Conservation (phyloP, 306 rosid species). For the Pterocarpus macrocarpus region DNA sequence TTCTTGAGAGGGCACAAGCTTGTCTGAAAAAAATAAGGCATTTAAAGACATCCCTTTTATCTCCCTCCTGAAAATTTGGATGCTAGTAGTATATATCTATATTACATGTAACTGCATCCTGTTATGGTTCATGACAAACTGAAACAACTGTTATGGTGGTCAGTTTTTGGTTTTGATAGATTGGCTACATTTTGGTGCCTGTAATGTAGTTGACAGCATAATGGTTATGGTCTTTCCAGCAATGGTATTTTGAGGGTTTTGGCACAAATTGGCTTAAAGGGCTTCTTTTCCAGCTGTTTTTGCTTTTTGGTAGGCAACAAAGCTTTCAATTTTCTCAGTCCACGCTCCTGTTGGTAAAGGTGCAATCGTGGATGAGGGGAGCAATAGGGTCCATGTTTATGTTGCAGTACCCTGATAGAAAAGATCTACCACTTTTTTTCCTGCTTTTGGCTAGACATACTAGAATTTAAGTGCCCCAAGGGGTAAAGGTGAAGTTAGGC, state of each 20-base stretch:
- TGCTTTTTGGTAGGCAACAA: neutral
- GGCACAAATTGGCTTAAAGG: neutral
- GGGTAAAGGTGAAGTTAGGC: neutral
- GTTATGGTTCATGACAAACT: neutral
- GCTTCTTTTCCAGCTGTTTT: neutral
- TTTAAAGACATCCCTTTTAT: slow-evolving; percentile 50
- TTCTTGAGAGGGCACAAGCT: slow-evolving; percentile 61
- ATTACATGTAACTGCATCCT: neutral
- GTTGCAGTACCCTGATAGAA: neutral
- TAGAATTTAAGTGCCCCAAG: neutral
- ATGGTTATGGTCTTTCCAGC: slow-evolving; percentile 5
- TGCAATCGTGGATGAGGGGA: neutral
- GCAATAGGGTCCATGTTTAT: neutral
- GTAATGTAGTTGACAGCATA: neutral
- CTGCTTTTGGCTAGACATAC: slow-evolving; percentile 24
- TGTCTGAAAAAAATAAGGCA: slow-evolving; percentile 59
- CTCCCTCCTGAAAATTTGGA: slow-evolving; percentile 45
- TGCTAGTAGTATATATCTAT: neutral
- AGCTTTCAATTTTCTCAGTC: slow-evolving; percentile 37
- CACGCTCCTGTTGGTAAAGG: neutral
- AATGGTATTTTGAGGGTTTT: neutral
- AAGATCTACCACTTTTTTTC: neutral
- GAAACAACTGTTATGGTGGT: neutral
- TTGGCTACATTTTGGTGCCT: slow-evolving; percentile 16
- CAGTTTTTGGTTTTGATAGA: neutral